A percentile compares a stretch with the other conserved stretches of the same genome.
phyloP scores from a whole-genome alignment of 2,329 filamentous ascomycete genomes.

The Diplodia corticola region DNA sequence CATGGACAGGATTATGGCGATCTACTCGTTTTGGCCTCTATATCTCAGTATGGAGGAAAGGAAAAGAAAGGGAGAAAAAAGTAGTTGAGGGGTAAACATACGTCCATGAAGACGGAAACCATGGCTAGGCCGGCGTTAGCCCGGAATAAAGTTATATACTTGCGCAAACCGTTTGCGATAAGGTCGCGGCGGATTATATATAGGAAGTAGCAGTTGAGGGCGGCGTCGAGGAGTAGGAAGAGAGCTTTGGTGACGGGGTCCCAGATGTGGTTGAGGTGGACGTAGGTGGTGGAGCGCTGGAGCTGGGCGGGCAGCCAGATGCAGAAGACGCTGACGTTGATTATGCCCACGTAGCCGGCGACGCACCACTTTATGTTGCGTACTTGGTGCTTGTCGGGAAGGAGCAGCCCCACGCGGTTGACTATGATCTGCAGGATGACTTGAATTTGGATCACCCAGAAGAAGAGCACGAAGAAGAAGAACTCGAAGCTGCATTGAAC shows the following conservation, averaged over 20 bases:
- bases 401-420: constrained; percentile 32
- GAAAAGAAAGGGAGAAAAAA: too few relatives aligned
- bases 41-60: not conserved
- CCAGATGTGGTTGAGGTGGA: constrained; percentile 46
- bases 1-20: constrained; percentile 43
- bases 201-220: constrained; percentile 34
- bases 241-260: constrained; percentile 45
- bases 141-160: constrained; percentile 32
- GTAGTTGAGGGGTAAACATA: constrained; percentile 3
- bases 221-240: constrained; percentile 30
- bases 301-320: constrained; percentile 35
- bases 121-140: constrained; percentile 32
- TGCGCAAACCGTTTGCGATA: constrained; percentile 31
- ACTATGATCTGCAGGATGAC: constrained; percentile 31
- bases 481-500: constrained; percentile 25
- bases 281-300: constrained; percentile 29
- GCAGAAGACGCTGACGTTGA: constrained; percentile 35
- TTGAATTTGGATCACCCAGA: constrained; percentile 48
- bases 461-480: constrained; percentile 29
- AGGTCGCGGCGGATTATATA: constrained; percentile 30
- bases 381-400: constrained; percentile 28
- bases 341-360: constrained; percentile 27
- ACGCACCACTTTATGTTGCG: constrained; percentile 26
- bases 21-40: constrained; percentile 26
- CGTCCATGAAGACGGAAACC: constrained; percentile 31